Evolutionary conservation across 192 early-diverging fungal species (phyloP).

Genomic region (Gamsiella multidivaricata): DNA sequence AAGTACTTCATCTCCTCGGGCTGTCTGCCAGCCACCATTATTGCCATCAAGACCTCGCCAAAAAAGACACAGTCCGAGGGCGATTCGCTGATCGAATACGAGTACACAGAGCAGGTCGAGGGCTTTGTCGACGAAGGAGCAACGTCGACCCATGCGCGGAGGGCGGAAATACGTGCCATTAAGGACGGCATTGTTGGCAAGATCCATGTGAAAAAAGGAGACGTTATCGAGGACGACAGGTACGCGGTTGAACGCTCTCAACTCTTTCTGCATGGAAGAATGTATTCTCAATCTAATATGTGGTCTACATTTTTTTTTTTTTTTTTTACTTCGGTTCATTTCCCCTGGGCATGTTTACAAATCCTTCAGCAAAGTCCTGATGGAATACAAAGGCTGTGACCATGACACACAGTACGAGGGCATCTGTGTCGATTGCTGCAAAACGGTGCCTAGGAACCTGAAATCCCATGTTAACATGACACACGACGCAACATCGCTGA

Average conservation of each 20-base stretch:
- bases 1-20: constrained; percentile 21
- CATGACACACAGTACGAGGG: constrained; percentile 39
- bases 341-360: not conserved
- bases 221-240: constrained; percentile 19
- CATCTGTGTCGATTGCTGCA: constrained; percentile 30
- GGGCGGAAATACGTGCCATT: constrained; percentile 33
- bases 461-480: constrained; percentile 41
- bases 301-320: not conserved
- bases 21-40: constrained; percentile 22
- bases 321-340: not conserved
- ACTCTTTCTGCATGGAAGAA: not conserved
- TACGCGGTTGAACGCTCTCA: constrained; percentile 11
- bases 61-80: constrained; percentile 20
- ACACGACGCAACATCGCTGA: constrained; percentile 38
- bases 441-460: constrained; percentile 4
- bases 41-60: constrained; percentile 24
- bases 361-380: constrained; percentile 8
- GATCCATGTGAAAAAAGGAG: constrained; percentile 23
- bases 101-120: constrained; percentile 32
- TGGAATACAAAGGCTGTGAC: constrained; percentile 40
- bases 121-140: constrained; percentile 33
- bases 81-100: constrained; percentile 45
- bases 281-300: too few species aligned
- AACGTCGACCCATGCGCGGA: constrained; percentile 13
- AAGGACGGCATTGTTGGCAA: constrained; percentile 22